Conservation (phyloP, 192 early-diverging fungal genomes). For the Coemansia sp. region DNA sequence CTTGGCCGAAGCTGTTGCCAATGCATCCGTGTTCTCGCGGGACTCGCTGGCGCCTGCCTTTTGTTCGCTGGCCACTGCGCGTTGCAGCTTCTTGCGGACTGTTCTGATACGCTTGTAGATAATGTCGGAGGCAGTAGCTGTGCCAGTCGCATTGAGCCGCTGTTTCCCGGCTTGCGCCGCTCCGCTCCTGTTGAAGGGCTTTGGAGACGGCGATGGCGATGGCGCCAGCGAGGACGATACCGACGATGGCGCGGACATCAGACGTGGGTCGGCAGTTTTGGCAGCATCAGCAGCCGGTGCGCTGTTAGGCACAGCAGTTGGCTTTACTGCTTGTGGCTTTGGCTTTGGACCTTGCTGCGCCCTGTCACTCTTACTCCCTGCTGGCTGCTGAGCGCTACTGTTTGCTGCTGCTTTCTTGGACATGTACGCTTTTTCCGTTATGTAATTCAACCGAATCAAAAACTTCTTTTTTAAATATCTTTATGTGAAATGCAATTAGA, state of each 20-base stretch:
- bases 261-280: background rate
- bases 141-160: background rate
- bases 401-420: slow-evolving; percentile 2
- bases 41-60: slow-evolving; percentile 2
- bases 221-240: background rate
- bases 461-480: background rate
- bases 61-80: slow-evolving; percentile 20
- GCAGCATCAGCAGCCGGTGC: background rate
- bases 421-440: slow-evolving; percentile 2
- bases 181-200: background rate
- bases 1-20: background rate
- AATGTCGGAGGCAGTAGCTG: slow-evolving; percentile 6
- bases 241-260: background rate
- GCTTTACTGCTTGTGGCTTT: background rate
- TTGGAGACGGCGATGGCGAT: slow-evolving; percentile 4
- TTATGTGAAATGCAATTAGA: slow-evolving; percentile 11
- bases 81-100: slow-evolving; percentile 34
- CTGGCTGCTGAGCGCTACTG: slow-evolving; percentile 10
- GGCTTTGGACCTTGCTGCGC: slow-evolving; percentile 7
- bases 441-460: background rate
- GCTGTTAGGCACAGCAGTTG: background rate
- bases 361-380: background rate
- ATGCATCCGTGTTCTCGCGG: background rate
- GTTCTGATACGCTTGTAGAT: slow-evolving; percentile 21
- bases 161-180: background rate